phyloP scores from a whole-genome alignment of 805 yeast species.

The Metschnikowia santaceciliae region DNA sequence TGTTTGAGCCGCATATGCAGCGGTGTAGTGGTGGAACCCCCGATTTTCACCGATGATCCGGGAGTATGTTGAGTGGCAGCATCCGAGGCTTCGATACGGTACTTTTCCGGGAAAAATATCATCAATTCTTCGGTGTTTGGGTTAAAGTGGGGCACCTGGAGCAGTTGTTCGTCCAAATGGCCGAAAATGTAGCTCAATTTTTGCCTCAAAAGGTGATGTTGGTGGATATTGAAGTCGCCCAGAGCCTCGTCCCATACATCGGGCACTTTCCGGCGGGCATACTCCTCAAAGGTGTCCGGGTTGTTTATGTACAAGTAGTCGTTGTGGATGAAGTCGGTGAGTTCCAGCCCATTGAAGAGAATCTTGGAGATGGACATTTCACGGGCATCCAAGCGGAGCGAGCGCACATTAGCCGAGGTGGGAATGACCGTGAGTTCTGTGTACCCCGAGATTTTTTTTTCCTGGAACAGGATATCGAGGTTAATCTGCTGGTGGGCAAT shows the following conservation, averaged over 20 bases:
- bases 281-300: conserved; percentile 27
- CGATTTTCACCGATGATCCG: neutral
- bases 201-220: conserved; percentile 56
- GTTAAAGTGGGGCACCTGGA: conserved; percentile 11
- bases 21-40: conserved; percentile 24
- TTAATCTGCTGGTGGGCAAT: conserved; percentile 82
- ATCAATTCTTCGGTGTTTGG: conserved; percentile 60
- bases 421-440: conserved; percentile 86
- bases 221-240: conserved; percentile 40
- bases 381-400: conserved; percentile 74
- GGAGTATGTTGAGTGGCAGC: conserved; percentile 20
- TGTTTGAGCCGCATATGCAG: conserved; percentile 30
- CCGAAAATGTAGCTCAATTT: conserved; percentile 51
- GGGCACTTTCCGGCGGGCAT: conserved; percentile 21
- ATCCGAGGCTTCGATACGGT: conserved; percentile 60
- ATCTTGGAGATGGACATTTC: conserved; percentile 64
- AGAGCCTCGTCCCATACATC: conserved; percentile 44
- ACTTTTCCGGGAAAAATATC: conserved; percentile 60
- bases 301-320: conserved; percentile 48
- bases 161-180: conserved; percentile 32
- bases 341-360: conserved; percentile 52
- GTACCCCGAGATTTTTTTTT: conserved; percentile 56
- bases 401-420: conserved; percentile 50
- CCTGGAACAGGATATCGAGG: conserved; percentile 74
- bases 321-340: conserved; percentile 50